These are phyloP conservation scores for Brassica juncea DNA, from an alignment of 345 rosid genomes.

Conservation along the genomic window DNA sequence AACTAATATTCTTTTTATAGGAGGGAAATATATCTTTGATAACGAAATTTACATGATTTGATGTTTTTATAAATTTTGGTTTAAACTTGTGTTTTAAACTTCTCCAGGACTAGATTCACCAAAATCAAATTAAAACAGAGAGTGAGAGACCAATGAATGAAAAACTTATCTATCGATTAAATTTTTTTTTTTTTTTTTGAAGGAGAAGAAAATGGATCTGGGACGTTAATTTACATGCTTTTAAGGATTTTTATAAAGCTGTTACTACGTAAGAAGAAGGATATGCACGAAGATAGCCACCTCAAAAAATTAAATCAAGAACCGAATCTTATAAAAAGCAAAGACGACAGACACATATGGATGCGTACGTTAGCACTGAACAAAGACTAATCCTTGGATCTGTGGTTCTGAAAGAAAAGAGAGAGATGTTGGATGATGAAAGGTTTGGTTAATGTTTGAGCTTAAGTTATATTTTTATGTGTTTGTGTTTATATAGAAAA, in stretches of 20 bases:
- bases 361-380: constrained; percentile 19
- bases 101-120: constrained; percentile 48
- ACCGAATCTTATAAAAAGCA: constrained; percentile 30
- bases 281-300: constrained; percentile 34
- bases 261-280: constrained; percentile 31
- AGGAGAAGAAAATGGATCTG: constrained; percentile 2
- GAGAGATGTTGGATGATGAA: not conserved
- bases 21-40: not conserved
- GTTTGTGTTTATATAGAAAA: constrained; percentile 26
- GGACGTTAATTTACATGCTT: constrained; percentile 40
- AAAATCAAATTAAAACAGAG: constrained; percentile 14
- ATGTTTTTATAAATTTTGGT: constrained; percentile 54
- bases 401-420: constrained; percentile 5
- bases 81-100: constrained; percentile 50
- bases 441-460: constrained; percentile 26
- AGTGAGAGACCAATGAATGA: constrained; percentile 18
- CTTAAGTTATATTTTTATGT: constrained; percentile 33
- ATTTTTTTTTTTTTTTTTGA: not conserved
- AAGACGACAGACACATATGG: constrained; percentile 23
- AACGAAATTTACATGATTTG: constrained; percentile 58
- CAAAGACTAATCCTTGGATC: constrained; percentile 15
- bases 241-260: constrained; percentile 39
- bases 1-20: constrained; percentile 14
- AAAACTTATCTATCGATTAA: constrained; percentile 2
- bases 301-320: constrained; percentile 13